phyloP scores from a whole-genome alignment of 2,329 filamentous ascomycete genomes.

The Talaromyces sp. region DNA sequence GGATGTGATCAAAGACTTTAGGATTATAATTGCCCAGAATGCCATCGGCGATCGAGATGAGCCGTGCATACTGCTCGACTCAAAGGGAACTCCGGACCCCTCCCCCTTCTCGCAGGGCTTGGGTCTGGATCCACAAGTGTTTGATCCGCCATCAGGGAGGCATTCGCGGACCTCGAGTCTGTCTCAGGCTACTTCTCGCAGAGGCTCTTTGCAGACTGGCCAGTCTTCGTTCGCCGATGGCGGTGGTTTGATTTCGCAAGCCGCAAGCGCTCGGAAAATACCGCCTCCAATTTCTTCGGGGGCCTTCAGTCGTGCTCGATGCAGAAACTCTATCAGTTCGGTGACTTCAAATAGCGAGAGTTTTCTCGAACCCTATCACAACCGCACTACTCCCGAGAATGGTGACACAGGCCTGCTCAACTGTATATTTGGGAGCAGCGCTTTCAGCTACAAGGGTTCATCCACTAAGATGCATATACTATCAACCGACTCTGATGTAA shows the following conservation, averaged over 20 bases:
- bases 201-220: slow-evolving; percentile 22
- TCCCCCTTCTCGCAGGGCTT: slow-evolving; percentile 24
- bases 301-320: slow-evolving; percentile 38
- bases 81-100: slow-evolving; percentile 25
- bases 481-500: slow-evolving; percentile 35
- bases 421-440: slow-evolving; percentile 58
- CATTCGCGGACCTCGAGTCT: slow-evolving; percentile 38
- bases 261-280: slow-evolving; percentile 28
- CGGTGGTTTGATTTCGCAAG: slow-evolving; percentile 25
- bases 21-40: slow-evolving; percentile 46
- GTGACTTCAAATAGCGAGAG: slow-evolving; percentile 21
- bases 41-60: slow-evolving; percentile 44
- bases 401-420: slow-evolving; percentile 51
- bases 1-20: slow-evolving; percentile 41
- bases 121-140: slow-evolving; percentile 30
- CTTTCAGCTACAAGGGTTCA: slow-evolving; percentile 54
- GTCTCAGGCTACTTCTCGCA: slow-evolving; percentile 28
- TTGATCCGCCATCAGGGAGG: slow-evolving; percentile 24
- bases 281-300: slow-evolving; percentile 27
- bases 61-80: slow-evolving; percentile 43
- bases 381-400: slow-evolving; percentile 40
- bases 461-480: slow-evolving; percentile 60
- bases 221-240: slow-evolving; percentile 32
- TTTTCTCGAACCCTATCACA: slow-evolving; percentile 30
- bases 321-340: slow-evolving; percentile 43